Conservation (phyloP, 306 rosid species). For the Glycine latifolia region DNA sequence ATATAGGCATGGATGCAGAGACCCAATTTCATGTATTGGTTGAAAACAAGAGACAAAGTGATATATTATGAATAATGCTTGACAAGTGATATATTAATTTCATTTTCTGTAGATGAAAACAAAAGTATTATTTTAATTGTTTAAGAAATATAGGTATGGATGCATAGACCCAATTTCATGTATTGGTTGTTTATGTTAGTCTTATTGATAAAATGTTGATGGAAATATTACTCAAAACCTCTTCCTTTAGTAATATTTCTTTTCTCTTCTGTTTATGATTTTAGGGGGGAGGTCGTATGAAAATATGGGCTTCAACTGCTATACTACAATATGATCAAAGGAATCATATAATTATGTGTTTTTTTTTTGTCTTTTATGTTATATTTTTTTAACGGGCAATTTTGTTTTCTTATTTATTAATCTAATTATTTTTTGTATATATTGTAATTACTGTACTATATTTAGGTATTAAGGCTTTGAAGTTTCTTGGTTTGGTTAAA, state of each 20-base stretch:
- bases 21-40: too few relatives aligned
- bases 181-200: slow-evolving; percentile 89
- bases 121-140: too few relatives aligned
- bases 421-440: slow-evolving; percentile 36
- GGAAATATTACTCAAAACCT: slow-evolving; percentile 83
- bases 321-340: not conserved
- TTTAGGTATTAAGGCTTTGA: slow-evolving; percentile 75
- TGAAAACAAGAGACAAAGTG: accelerated
- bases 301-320: not conserved
- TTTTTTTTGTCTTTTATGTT: not conserved
- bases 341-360: not conserved
- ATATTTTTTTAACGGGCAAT: not conserved
- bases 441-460: slow-evolving; percentile 64
- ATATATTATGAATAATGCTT: too few relatives aligned
- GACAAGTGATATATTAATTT: too few relatives aligned
- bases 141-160: slow-evolving; percentile 50
- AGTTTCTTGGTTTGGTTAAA: slow-evolving; percentile 57
- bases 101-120: too few relatives aligned
- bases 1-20: too few relatives aligned
- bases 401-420: not conserved
- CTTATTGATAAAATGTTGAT: slow-evolving; percentile 79
- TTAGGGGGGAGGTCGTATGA: too few relatives aligned
- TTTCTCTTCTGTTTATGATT: too few relatives aligned
- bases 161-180: slow-evolving; percentile 71
- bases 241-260: slow-evolving; percentile 74